These are phyloP conservation scores for Candida saitoana DNA, from an alignment of 805 yeast genomes.

Conservation along the genomic window DNA sequence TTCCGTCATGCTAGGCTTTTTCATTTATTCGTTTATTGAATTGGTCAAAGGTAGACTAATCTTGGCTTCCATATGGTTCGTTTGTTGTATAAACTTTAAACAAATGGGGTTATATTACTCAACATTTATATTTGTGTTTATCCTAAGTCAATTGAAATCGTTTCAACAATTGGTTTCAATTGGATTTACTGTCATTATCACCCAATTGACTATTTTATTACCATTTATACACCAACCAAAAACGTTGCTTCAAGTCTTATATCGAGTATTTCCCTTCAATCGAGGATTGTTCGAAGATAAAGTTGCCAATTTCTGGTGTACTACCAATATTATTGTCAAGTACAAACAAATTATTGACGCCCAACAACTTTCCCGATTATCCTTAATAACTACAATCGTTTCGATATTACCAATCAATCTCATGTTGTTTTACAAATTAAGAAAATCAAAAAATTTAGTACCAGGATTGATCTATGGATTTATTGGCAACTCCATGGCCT, in stretches of 20 bases:
- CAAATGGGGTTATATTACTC: constrained; percentile 95
- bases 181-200: constrained; percentile 56
- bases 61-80: constrained; percentile 72
- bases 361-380: constrained; percentile 54
- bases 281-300: constrained; percentile 96
- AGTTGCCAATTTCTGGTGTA: constrained; percentile 97
- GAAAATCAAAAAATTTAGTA: constrained; percentile 13
- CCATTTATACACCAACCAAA: constrained; percentile 52
- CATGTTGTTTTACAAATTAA: constrained; percentile 34
- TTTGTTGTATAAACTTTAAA: constrained; percentile 75
- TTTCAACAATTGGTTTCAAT: constrained; percentile 56
- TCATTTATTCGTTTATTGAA: constrained; percentile 63
- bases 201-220: constrained; percentile 48
- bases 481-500: constrained; percentile 80
- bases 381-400: constrained; percentile 50
- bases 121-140: constrained; percentile 78
- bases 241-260: constrained; percentile 43
- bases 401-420: constrained; percentile 31
- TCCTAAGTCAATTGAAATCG: constrained; percentile 50
- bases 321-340: constrained; percentile 76
- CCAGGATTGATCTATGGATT: constrained; percentile 56
- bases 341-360: constrained; percentile 53
- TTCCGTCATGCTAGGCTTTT: constrained; percentile 87
- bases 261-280: constrained; percentile 83
- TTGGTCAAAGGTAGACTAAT: constrained; percentile 60